Conservation (phyloP, 2,329 filamentous ascomycete species). For the Colletotrichum euphorbiae region DNA sequence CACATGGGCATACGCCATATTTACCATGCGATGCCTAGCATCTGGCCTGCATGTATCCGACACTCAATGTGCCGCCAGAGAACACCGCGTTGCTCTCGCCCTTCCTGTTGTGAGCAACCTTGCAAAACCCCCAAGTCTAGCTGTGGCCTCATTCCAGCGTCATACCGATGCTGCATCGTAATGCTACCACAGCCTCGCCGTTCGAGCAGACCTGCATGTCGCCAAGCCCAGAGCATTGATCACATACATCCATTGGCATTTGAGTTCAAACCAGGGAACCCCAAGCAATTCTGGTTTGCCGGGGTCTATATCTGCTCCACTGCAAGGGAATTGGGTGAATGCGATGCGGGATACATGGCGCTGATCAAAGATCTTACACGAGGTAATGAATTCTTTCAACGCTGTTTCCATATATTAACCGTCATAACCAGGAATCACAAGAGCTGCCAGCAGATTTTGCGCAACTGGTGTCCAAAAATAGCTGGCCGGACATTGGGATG, state of each 20-base stretch:
- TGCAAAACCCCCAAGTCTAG: conserved; percentile 13
- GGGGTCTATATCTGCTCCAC: background rate
- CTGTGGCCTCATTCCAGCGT: conserved; percentile 32
- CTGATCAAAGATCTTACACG: background rate
- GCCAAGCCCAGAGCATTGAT: conserved; percentile 19
- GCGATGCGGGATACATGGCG: background rate
- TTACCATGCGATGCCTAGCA: background rate
- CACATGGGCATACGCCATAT: background rate
- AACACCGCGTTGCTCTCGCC: background rate
- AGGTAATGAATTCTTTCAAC: background rate
- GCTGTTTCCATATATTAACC: background rate
- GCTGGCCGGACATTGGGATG: background rate
- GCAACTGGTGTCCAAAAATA: conserved; percentile 1
- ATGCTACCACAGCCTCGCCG: conserved; percentile 14
- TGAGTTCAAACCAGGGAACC: conserved; percentile 7
- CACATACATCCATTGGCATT: conserved; percentile 17
- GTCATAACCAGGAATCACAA: background rate
- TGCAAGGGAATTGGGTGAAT: conserved; percentile 2
- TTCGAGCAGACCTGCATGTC: conserved; percentile 5
- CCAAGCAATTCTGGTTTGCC: conserved; percentile 12
- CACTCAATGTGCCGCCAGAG: background rate
- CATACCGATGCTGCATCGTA: conserved; percentile 22
- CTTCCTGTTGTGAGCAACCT: conserved; percentile 13
- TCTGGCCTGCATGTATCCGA: background rate
- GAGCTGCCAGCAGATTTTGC: conserved; percentile 17